Evolutionary conservation across 371 early-diverging fungal species (phyloP), one percentile per base, ranked within the genome.

Genomic region (Dichotomocladium elegans): DNA sequence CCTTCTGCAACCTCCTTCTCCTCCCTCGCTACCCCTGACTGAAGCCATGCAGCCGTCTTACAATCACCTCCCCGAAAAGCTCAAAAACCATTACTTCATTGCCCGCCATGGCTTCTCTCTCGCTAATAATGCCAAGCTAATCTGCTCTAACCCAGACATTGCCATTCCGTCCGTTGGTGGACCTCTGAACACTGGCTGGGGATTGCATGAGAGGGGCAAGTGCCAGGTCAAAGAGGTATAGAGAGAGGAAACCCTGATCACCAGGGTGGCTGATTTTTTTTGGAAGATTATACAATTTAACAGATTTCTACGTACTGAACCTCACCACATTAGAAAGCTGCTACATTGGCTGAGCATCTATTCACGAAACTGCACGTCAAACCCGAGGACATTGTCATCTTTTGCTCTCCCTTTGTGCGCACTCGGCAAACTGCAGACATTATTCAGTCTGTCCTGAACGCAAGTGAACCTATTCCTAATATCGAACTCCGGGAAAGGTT

Each of bases 51-150:
- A n/a, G 48, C 33, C 21, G 3, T 47, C 48, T n/a, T 69, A 70
- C 34, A 74, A 74, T 24, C 70, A 74, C 46, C 60, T 77, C 14
- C 74, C 74, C 8, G 35, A 47, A 8, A 30, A 43, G 4, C 58
- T 77, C 12, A 68, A 68, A 27, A 77, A 77, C 34, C 69, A 55
- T 19, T 77, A 77, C 40, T 60, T 77, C 27, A 59, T 77, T 29
- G 68, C 67, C 47, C 64, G 78, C 25, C 78, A 77, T 33, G 78
- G 78, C 0, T 71, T 64, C 29, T 77, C 78, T 11, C 56, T 74
- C 4, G 78, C 78, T 15, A 77, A 77, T 46, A 60, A 74, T 55
- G 68, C 52, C 7, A 50, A 55, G 5, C 37, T 77, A 14, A 72
- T 77, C 47, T 71, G 72, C 33, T 74, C 74, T 12, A 63, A 71